A percentile compares a stretch with the other conserved stretches of the same genome.
These are phyloP conservation scores for Puccinia coronata DNA, from an alignment of 1,284 basidiomycete species.

Conservation along the genomic window DNA sequence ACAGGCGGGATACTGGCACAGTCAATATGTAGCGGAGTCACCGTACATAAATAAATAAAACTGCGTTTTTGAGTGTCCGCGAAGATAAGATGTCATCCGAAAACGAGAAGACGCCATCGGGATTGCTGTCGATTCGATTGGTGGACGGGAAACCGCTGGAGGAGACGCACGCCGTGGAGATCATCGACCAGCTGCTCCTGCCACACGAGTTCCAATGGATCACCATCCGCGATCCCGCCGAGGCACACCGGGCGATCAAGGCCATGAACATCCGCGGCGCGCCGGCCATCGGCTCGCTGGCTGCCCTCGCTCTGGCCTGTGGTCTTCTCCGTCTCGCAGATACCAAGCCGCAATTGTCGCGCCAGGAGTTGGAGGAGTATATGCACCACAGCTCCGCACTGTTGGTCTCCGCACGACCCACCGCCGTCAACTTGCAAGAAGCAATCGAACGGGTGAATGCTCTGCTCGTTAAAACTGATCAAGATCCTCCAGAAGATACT, in stretches of 20 bases:
- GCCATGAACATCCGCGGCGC: constrained; percentile 87
- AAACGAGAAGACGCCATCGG: neutral
- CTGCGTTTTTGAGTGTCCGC: too few species aligned
- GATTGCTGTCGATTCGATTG: constrained; percentile 52
- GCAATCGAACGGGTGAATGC: constrained; percentile 70
- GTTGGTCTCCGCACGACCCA: constrained; percentile 81
- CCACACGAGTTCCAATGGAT: constrained; percentile 73
- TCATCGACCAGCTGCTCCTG: constrained; percentile 54
- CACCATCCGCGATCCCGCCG: constrained; percentile 70
- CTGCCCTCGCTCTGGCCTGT: constrained; percentile 73
- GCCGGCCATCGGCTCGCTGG: constrained; percentile 88
- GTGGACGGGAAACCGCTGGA: constrained; percentile 48
- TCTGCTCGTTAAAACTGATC: neutral
- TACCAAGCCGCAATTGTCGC: neutral
- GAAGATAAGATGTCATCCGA: neutral
- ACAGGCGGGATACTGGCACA: too few species aligned
- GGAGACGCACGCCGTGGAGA: constrained; percentile 53
- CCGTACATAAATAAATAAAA: too few species aligned
- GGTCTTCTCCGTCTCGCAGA: constrained; percentile 59
- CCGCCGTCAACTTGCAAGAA: constrained; percentile 85
- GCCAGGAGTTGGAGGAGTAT: neutral
- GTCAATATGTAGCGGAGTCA: too few species aligned
- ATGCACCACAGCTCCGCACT: neutral
- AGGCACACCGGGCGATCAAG: constrained; percentile 87
- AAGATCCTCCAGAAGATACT: constrained; percentile 51